Base-by-base conservation (phyloP, 495 filamentous ascomycete species). In the Penicillium turbatum region DNA sequence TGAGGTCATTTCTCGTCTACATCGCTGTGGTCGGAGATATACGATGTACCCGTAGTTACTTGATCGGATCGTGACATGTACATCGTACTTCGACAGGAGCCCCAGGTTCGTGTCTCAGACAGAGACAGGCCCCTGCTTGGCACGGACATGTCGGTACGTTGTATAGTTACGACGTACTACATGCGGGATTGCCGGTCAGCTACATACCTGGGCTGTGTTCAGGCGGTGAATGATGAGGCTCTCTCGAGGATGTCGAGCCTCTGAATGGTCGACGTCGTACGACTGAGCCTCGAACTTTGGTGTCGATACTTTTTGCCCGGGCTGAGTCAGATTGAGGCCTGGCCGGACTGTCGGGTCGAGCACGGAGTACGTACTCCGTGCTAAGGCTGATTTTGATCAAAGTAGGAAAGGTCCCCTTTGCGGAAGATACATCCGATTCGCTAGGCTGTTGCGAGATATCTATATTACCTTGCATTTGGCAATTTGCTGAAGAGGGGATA, bases 1-100 rank as follows among this genome's bases (percentile, higher is more conserved):
- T 35, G 49, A 51, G 49, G 49, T 51, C 49, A 51, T 51, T 32
- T 24, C 4, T 4, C 7, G 12, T 32, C 40, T 43, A n/a, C n/a
- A n/a, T n/a, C 27, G 27, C 15, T 7, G 38, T 7, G 38, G 5
- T 17, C n/a, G 27, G 27, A 26, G 0, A 30, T 17, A n/a, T n/a
- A n/a, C n/a, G n/a, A n/a, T n/a, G n/a, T n/a, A n/a, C n/a, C n/a
- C n/a, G n/a, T n/a, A n/a, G n/a, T n/a, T n/a, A n/a, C n/a, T n/a
- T n/a, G n/a, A n/a, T n/a, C n/a, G n/a, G n/a, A n/a, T n/a, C n/a
- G n/a, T n/a, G n/a, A n/a, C n/a, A n/a, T n/a, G n/a, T n/a, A n/a
- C n/a, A n/a, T 24, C 21, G 21, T 24, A 24, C 21, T 24, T 24
- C 4, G 21, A 24, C 21, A 24, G 21, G 21, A 24, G 4, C 16